Conservation (phyloP, 2,329 filamentous ascomycete genomes). For the Helotiales sp. region DNA sequence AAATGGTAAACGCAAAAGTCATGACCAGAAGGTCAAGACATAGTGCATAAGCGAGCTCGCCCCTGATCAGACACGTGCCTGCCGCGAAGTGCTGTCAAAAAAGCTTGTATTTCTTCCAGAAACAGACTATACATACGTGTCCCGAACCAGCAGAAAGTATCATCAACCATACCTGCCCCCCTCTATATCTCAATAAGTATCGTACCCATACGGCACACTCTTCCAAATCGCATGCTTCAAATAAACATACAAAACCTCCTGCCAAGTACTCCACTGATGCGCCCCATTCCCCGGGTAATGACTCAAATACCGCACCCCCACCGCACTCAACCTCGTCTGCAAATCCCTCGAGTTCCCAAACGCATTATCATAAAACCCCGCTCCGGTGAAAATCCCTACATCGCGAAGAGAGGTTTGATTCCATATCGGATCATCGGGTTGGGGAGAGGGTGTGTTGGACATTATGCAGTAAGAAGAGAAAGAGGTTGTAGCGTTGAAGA, state of each 20-base stretch:
- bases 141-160: too few species aligned
- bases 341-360: not conserved
- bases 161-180: too few species aligned
- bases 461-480: slow-evolving; percentile 1
- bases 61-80: too few species aligned
- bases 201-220: not conserved
- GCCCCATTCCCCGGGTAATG: not conserved
- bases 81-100: too few species aligned
- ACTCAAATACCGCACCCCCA: not conserved
- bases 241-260: slow-evolving; percentile 2
- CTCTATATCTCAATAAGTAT: too few species aligned
- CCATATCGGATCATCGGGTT: not conserved
- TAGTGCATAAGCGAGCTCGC: too few species aligned
- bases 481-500: not conserved
- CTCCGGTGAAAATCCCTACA: not conserved
- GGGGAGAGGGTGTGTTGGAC: not conserved
- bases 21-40: too few species aligned
- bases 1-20: too few species aligned
- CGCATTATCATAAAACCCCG: not conserved
- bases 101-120: too few species aligned
- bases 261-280: slow-evolving; percentile 3
- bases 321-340: not conserved
- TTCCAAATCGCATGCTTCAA: not conserved
- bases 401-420: not conserved
- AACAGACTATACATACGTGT: too few species aligned